Percentiles rank a stretch among this genome's conserved stretches.
Conservation (phyloP, 768 basidiomycete genomes). For the Chalciporus pseudorubinellus region DNA sequence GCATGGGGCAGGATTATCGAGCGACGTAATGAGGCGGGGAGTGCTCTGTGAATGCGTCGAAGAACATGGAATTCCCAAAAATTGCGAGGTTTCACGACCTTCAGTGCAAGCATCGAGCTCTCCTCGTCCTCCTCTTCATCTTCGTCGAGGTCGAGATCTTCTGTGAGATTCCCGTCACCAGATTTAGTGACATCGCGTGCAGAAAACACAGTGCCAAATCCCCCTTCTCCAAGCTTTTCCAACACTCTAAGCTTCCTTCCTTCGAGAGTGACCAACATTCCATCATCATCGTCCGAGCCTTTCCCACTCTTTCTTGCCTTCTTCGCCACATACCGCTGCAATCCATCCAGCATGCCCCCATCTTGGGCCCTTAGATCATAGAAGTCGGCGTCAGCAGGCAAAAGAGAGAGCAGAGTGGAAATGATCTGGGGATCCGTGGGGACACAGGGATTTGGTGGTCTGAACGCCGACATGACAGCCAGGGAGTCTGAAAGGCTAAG, state of each 20-base stretch:
- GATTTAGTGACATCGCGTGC: slow-evolving; percentile 55
- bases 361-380: slow-evolving; percentile 56
- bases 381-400: slow-evolving; percentile 59
- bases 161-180: slow-evolving; percentile 40
- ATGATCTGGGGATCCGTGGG: slow-evolving; percentile 72
- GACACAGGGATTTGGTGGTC: slow-evolving; percentile 84
- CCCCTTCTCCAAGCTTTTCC: slow-evolving; percentile 94
- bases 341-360: slow-evolving; percentile 56
- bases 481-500: slow-evolving; percentile 66
- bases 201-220: slow-evolving; percentile 94
- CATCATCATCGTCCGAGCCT: slow-evolving; percentile 36
- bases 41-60: slow-evolving; percentile 65
- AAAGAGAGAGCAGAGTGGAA: slow-evolving; percentile 58
- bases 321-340: slow-evolving; percentile 71
- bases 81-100: slow-evolving; percentile 85
- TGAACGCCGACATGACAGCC: slow-evolving; percentile 59
- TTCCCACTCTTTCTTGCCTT: slow-evolving; percentile 31
- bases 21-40: slow-evolving; percentile 55
- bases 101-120: slow-evolving; percentile 72
- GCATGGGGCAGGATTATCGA: slow-evolving; percentile 78
- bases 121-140: slow-evolving; percentile 56
- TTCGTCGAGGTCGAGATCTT: slow-evolving; percentile 44
- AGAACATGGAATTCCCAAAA: slow-evolving; percentile 93
- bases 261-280: slow-evolving; percentile 58
- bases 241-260: slow-evolving; percentile 65